A percentile compares a stretch with the other conserved stretches of the same genome.
Evolutionary conservation across 805 yeast genomes (phyloP).

Genomic region (Barnettozyma wickerhamii): DNA sequence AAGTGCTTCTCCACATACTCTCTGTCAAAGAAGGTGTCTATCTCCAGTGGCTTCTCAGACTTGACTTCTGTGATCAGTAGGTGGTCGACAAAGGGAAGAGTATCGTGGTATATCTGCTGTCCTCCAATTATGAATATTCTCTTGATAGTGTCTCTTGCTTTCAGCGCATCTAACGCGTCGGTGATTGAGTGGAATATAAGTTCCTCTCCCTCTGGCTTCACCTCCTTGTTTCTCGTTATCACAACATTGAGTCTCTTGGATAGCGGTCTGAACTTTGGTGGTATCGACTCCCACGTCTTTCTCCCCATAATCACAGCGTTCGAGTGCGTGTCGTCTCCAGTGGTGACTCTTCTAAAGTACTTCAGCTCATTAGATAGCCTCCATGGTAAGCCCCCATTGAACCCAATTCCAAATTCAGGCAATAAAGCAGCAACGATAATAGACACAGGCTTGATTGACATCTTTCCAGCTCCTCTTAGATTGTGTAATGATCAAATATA

Average conservation of each 20-base stretch:
- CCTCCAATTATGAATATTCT: slow-evolving; percentile 89
- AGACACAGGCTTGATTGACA: slow-evolving; percentile 37
- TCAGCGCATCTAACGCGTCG: slow-evolving; percentile 36
- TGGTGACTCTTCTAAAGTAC: slow-evolving; percentile 75
- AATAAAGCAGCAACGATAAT: slow-evolving; percentile 82
- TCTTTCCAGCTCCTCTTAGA: neutral
- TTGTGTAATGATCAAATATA: neutral
- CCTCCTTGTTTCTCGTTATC: slow-evolving; percentile 45
- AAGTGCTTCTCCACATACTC: slow-evolving; percentile 31
- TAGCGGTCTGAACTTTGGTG: slow-evolving; percentile 77
- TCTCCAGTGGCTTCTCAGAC: slow-evolving; percentile 31
- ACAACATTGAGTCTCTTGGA: slow-evolving; percentile 72
- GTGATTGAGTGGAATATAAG: slow-evolving; percentile 39
- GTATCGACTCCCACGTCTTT: slow-evolving; percentile 94
- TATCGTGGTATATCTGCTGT: slow-evolving; percentile 71
- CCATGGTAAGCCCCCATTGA: slow-evolving; percentile 85
- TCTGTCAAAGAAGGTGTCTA: slow-evolving; percentile 68
- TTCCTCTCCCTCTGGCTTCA: slow-evolving; percentile 18
- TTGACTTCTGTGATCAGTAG: slow-evolving; percentile 68
- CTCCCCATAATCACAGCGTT: slow-evolving; percentile 96
- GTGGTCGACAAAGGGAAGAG: slow-evolving; percentile 42
- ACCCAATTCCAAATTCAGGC: slow-evolving; percentile 83
- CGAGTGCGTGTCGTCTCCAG: slow-evolving; percentile 31
- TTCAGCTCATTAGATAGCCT: slow-evolving; percentile 76
- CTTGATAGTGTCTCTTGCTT: slow-evolving; percentile 34